A percentile compares a stretch with the other conserved stretches of the same genome.
Conservation (phyloP, 441 rosid genomes). For the Bocquillonia castaneifolia region DNA sequence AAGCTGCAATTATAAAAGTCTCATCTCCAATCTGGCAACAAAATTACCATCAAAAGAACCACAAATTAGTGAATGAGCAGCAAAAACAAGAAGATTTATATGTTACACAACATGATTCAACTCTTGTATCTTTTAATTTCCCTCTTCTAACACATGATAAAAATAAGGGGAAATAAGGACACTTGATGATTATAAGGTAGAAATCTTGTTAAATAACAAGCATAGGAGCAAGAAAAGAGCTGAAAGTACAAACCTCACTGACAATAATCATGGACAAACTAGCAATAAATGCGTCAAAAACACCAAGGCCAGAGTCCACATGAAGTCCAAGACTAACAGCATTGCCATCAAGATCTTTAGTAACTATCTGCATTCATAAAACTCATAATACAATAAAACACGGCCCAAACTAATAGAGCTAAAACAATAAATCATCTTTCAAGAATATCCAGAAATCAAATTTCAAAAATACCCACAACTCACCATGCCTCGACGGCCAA, state of each 20-base stretch:
- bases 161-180: too few species aligned
- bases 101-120: neutral
- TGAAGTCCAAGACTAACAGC: conserved; percentile 40
- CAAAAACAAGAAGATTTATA: neutral
- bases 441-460: too few species aligned
- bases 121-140: neutral
- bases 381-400: conserved; percentile 14
- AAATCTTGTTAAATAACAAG: neutral
- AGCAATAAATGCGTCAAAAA: conserved; percentile 85
- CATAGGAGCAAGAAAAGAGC: neutral
- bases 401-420: neutral
- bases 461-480: conserved; percentile 13
- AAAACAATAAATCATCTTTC: neutral
- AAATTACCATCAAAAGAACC: neutral
- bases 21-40: conserved; percentile 83
- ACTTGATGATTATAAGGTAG: neutral
- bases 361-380: conserved; percentile 38
- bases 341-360: conserved; percentile 39
- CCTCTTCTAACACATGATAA: neutral
- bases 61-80: neutral
- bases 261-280: conserved; percentile 92
- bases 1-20: conserved; percentile 95
- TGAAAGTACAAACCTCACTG: conserved; percentile 65
- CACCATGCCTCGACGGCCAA: conserved; percentile 96
- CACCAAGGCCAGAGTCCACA: conserved; percentile 71